Percentiles rank a stretch among this genome's conserved stretches.
Evolutionary conservation across 2,329 filamentous ascomycete species (phyloP).

Genomic region (Hypoxylon rubiginosum): DNA sequence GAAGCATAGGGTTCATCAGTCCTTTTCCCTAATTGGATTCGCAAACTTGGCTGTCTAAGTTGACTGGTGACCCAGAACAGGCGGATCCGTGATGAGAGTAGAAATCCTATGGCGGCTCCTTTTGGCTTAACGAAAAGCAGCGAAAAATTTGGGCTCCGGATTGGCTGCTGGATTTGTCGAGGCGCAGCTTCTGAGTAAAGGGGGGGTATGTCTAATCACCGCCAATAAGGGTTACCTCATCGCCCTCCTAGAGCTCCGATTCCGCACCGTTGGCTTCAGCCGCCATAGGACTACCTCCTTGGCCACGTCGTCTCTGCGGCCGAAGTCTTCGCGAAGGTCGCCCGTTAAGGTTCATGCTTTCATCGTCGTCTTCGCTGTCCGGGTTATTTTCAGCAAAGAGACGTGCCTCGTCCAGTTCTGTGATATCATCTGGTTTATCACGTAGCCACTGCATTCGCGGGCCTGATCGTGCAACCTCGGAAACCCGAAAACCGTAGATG

Average conservation of each 20-base stretch:
- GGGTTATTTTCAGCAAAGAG: constrained; percentile 66
- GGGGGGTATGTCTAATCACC: constrained; percentile 2
- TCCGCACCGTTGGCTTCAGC: constrained; percentile 69
- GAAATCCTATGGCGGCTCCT: constrained; percentile 10
- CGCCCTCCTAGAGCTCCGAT: constrained; percentile 62
- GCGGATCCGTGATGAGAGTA: constrained; percentile 16
- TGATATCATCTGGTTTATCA: constrained; percentile 82
- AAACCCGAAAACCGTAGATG: constrained; percentile 97
- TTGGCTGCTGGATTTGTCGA: constrained; percentile 1
- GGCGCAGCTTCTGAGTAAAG: not conserved
- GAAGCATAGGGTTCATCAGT: constrained; percentile 28
- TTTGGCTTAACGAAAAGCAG: not conserved
- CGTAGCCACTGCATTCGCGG: constrained; percentile 98
- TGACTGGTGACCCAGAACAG: constrained; percentile 16
- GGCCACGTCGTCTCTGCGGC: constrained; percentile 57
- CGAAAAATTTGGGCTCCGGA: not conserved
- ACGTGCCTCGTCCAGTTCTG: constrained; percentile 85
- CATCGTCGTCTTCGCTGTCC: constrained; percentile 70
- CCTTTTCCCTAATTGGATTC: constrained; percentile 31
- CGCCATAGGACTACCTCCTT: constrained; percentile 70
- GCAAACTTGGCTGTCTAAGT: constrained; percentile 24
- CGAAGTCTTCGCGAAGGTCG: constrained; percentile 59
- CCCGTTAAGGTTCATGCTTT: constrained; percentile 61
- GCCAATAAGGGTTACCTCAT: constrained; percentile 1
- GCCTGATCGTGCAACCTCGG: constrained; percentile 88